Evolutionary conservation across 2,329 filamentous ascomycete genomes (phyloP).

Genomic region (Cladophialophora exuberans): DNA sequence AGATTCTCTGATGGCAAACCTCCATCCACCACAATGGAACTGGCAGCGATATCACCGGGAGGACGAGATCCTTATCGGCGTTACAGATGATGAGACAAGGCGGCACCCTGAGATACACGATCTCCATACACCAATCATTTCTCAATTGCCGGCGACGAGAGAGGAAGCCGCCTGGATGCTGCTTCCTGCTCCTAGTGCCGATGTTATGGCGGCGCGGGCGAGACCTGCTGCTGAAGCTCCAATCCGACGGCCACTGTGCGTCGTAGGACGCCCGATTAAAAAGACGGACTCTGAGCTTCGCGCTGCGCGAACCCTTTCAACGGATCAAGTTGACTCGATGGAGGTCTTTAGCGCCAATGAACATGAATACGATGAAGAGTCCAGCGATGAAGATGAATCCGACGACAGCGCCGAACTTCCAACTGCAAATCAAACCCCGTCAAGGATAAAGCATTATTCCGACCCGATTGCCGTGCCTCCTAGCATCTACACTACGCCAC

Average conservation of each 20-base stretch:
- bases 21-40: constrained; percentile 68
- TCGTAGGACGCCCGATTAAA: constrained; percentile 24
- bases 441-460: constrained; percentile 19
- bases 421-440: constrained; percentile 4
- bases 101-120: constrained; percentile 78
- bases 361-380: constrained; percentile 13
- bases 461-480: constrained; percentile 21
- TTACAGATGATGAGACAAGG: constrained; percentile 28
- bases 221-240: constrained; percentile 36
- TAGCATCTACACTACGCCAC: constrained; percentile 4
- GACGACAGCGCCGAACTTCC: background rate
- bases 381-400: constrained; percentile 4
- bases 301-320: constrained; percentile 7
- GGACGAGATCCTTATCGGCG: constrained; percentile 84
- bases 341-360: background rate
- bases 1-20: constrained; percentile 53
- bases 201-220: constrained; percentile 86
- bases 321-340: constrained; percentile 16
- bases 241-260: constrained; percentile 28
- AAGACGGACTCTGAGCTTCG: background rate
- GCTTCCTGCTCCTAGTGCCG: constrained; percentile 85
- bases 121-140: constrained; percentile 81
- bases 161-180: constrained; percentile 87
- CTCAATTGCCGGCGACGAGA: constrained; percentile 69
- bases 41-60: constrained; percentile 79